These are phyloP conservation scores for Sophora flavescens DNA, from an alignment of 306 rosid genomes.

Conservation along the genomic window DNA sequence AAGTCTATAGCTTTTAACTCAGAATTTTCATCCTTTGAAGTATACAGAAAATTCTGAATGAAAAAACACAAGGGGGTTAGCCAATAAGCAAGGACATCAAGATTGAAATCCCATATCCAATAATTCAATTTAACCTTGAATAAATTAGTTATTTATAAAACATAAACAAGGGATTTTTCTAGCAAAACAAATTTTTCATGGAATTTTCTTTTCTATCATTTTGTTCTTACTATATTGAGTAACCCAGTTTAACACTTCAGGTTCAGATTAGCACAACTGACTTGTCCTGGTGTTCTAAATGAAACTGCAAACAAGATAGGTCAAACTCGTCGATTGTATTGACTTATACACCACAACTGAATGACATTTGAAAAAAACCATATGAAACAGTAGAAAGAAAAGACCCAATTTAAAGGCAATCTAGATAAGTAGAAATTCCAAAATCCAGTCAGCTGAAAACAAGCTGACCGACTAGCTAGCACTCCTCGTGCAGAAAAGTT, in stretches of 20 bases:
- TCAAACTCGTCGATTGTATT: constrained; percentile 26
- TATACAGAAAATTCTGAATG: constrained; percentile 86
- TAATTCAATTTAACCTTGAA: constrained; percentile 34
- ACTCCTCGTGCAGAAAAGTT: constrained; percentile 19
- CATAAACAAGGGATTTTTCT: background rate
- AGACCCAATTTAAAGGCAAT: constrained; percentile 17
- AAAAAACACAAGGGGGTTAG: constrained; percentile 38
- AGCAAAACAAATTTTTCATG: constrained; percentile 17
- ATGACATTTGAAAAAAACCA: background rate
- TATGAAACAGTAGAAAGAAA: constrained; percentile 2
- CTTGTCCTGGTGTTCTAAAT: background rate
- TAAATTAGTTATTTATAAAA: background rate
- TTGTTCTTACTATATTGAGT: background rate
- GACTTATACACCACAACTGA: constrained; percentile 11
- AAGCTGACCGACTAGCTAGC: constrained; percentile 1
- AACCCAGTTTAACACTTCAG: constrained; percentile 29
- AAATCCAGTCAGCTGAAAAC: constrained; percentile 37
- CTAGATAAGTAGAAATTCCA: constrained; percentile 13
- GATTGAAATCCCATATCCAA: constrained; percentile 40
- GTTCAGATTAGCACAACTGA: constrained; percentile 13
- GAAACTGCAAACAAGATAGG: constrained; percentile 24
- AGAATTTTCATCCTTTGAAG: constrained; percentile 84
- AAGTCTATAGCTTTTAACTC: constrained; percentile 96
- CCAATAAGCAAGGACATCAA: constrained; percentile 30
- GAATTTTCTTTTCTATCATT: background rate